phyloP scores from a whole-genome alignment of 352 stramenopile species.

The Phytophthora macrochlamydospora region DNA sequence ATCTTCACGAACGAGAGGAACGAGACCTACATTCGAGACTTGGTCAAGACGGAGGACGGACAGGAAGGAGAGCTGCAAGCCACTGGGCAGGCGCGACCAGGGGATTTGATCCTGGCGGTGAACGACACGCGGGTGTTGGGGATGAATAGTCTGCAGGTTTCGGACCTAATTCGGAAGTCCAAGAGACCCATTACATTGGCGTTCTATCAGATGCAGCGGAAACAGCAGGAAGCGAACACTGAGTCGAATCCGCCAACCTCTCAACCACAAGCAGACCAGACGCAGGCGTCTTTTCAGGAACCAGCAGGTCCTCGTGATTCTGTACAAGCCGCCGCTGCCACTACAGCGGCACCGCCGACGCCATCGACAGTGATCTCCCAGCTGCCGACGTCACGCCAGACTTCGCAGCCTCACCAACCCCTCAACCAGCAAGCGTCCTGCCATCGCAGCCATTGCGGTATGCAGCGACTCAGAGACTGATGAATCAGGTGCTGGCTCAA shows the following conservation, averaged over 20 bases:
- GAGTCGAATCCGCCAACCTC: neutral
- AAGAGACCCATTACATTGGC: constrained; percentile 52
- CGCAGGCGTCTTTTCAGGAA: neutral
- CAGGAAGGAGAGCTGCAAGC: constrained; percentile 65
- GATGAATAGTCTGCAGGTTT: constrained; percentile 46
- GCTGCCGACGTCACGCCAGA: too few relatives aligned
- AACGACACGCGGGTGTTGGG: constrained; percentile 36
- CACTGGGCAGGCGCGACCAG: constrained; percentile 47
- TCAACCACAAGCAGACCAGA: neutral
- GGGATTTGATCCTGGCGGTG: constrained; percentile 65
- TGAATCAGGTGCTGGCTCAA: constrained; percentile 24
- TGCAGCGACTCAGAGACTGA: neutral
- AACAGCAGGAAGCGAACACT: neutral
- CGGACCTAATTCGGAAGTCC: constrained; percentile 52
- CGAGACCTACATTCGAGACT: constrained; percentile 57
- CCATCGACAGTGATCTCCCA: neutral
- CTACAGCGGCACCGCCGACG: neutral
- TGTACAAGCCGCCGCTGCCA: neutral
- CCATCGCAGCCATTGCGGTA: too few relatives aligned
- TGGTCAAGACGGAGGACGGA: constrained; percentile 54
- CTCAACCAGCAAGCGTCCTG: too few relatives aligned
- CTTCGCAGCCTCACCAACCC: too few relatives aligned
- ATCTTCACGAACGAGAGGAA: constrained; percentile 59
- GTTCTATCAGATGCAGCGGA: constrained; percentile 35
- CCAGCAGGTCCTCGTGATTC: neutral